Conservation (phyloP, 371 early-diverging fungal genomes). For the Capillidium heterosporum region DNA sequence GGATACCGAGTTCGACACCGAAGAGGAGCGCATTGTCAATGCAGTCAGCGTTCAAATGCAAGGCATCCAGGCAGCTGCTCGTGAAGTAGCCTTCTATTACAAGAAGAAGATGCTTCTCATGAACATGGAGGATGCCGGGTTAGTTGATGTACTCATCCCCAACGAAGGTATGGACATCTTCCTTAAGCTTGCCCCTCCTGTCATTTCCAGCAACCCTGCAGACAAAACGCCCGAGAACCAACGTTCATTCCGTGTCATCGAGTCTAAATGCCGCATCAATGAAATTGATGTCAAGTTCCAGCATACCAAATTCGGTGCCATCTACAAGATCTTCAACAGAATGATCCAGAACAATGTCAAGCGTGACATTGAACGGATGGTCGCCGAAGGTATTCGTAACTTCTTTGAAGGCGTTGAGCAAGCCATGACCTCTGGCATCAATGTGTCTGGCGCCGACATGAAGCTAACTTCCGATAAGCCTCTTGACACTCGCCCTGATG, state of each 20-base stretch:
- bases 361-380: constrained; percentile 13
- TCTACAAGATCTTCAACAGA: constrained; percentile 19
- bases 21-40: constrained; percentile 11
- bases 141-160: constrained; percentile 7
- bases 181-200: constrained; percentile 7
- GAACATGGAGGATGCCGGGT: constrained; percentile 9
- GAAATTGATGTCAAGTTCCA: constrained; percentile 1
- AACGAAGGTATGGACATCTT: constrained; percentile 12
- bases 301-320: constrained; percentile 1
- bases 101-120: constrained; percentile 12
- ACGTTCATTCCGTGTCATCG: not conserved
- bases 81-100: constrained; percentile 15
- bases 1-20: constrained; percentile 16
- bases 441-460: not conserved
- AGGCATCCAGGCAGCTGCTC: constrained; percentile 12
- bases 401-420: constrained; percentile 8
- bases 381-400: constrained; percentile 10
- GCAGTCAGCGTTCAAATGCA: constrained; percentile 8
- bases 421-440: not conserved
- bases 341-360: constrained; percentile 14
- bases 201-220: not conserved
- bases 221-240: constrained; percentile 13
- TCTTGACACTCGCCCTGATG: constrained; percentile 3
- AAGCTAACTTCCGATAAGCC: not conserved
- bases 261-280: not conserved